Conservation (phyloP, 345 rosid species). For the Hibiscus syriacus region DNA sequence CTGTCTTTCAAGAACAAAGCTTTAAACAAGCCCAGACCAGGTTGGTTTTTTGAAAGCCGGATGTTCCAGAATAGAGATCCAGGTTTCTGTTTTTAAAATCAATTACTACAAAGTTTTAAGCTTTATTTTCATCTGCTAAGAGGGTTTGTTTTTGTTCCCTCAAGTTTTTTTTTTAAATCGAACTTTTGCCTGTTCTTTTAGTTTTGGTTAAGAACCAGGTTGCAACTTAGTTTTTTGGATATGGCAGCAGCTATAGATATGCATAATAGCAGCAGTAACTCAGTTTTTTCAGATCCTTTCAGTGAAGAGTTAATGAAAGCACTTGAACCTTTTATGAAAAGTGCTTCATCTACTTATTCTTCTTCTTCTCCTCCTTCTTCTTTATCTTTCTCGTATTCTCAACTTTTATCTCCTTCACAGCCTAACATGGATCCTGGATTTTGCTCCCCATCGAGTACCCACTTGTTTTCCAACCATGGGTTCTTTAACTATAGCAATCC, state of each 20-base stretch:
- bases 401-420: slow-evolving; percentile 9
- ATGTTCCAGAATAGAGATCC: slow-evolving; percentile 41
- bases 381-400: neutral
- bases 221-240: neutral
- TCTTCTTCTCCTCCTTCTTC: slow-evolving; percentile 5
- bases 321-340: slow-evolving; percentile 45
- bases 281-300: slow-evolving; percentile 42
- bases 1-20: slow-evolving; percentile 40
- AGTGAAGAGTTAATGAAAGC: slow-evolving; percentile 57
- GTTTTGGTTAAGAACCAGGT: slow-evolving; percentile 25
- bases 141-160: slow-evolving; percentile 47
- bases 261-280: slow-evolving; percentile 23
- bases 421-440: slow-evolving; percentile 14
- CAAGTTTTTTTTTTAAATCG: slow-evolving; percentile 16
- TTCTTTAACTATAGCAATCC: neutral
- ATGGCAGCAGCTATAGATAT: slow-evolving; percentile 53
- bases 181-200: slow-evolving; percentile 14
- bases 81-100: slow-evolving; percentile 11
- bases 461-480: slow-evolving; percentile 15
- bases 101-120: slow-evolving; percentile 10
- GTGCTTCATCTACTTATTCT: slow-evolving; percentile 25
- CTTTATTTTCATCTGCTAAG: slow-evolving; percentile 17
- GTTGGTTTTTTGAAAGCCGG: slow-evolving; percentile 35
- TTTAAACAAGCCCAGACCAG: too few relatives aligned
- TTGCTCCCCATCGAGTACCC: slow-evolving; percentile 19